Conservation (phyloP, 2,329 filamentous ascomycete genomes). For the Blastomyces emzantsi region DNA sequence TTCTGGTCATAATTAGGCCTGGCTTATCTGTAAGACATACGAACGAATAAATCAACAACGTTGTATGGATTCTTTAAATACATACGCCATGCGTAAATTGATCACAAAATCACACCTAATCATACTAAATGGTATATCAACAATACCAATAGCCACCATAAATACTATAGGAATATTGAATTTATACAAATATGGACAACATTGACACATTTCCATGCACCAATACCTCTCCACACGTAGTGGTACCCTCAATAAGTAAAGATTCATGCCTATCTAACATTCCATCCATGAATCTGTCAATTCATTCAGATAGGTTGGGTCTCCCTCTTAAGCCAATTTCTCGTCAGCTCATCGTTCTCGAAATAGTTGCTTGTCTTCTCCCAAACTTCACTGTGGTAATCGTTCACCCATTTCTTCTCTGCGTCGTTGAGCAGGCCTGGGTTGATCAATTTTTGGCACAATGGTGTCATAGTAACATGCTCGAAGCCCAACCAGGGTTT, state of each 20-base stretch:
- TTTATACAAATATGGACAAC: background rate
- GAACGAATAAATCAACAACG: background rate
- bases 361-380: conserved; percentile 75
- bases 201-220: no score
- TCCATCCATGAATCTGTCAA: background rate
- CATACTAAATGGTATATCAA: background rate
- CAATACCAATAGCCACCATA: background rate
- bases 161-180: background rate
- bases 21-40: no score
- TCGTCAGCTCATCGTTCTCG: conserved; percentile 58
- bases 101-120: background rate
- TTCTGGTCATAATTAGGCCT: background rate
- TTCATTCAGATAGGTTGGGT: conserved; percentile 47
- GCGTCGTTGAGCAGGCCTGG: conserved; percentile 56
- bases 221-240: no score
- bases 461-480: conserved; percentile 93
- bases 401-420: conserved; percentile 81
- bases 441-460: conserved; percentile 84
- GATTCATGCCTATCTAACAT: no score
- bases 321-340: conserved; percentile 78
- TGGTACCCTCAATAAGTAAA: no score
- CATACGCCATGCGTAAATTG: background rate
- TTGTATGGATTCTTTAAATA: background rate
- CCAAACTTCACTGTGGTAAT: conserved; percentile 71
- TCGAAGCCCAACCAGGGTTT: conserved; percentile 94